phyloP scores from a whole-genome alignment of 345 rosid species.

The Pelargonium nanum region DNA sequence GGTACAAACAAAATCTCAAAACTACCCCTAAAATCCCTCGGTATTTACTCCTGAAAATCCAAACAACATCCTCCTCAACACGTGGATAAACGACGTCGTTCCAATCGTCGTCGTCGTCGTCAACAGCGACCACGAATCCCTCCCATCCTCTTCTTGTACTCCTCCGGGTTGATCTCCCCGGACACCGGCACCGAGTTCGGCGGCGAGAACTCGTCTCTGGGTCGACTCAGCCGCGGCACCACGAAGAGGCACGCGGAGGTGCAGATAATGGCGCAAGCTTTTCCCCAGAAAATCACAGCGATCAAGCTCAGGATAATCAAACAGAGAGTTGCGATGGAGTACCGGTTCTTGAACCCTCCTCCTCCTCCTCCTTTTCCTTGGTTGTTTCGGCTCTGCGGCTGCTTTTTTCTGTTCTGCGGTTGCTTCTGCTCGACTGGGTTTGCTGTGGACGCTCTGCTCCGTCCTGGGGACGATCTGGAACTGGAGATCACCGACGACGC shows the following conservation, averaged over 20 bases:
- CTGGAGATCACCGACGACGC: neutral
- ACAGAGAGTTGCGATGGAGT: conserved; percentile 9
- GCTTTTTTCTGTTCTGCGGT: neutral
- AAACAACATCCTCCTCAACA: neutral
- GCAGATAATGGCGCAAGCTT: conserved; percentile 37
- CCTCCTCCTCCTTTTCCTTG: too few relatives aligned
- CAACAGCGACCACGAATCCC: conserved; percentile 22
- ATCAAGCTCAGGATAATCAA: conserved; percentile 25
- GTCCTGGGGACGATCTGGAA: conserved; percentile 3
- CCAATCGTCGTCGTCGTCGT: neutral
- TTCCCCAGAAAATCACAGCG: conserved; percentile 42
- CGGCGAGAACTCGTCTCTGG: neutral
- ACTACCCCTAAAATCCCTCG: neutral
- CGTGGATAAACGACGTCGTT: neutral
- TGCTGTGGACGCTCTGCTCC: neutral
- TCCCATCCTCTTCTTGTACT: conserved; percentile 32
- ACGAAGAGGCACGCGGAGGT: conserved; percentile 36
- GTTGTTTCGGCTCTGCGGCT: too few relatives aligned
- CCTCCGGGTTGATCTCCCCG: conserved; percentile 9
- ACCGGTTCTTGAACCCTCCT: conserved; percentile 10
- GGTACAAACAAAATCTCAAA: neutral
- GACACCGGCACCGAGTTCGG: neutral
- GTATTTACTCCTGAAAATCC: neutral
- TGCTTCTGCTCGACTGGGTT: conserved; percentile 4
- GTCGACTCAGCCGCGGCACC: conserved; percentile 7